Evolutionary conservation across 2,329 filamentous ascomycete genomes (phyloP).

Genomic region (Talaromyces sp.): DNA sequence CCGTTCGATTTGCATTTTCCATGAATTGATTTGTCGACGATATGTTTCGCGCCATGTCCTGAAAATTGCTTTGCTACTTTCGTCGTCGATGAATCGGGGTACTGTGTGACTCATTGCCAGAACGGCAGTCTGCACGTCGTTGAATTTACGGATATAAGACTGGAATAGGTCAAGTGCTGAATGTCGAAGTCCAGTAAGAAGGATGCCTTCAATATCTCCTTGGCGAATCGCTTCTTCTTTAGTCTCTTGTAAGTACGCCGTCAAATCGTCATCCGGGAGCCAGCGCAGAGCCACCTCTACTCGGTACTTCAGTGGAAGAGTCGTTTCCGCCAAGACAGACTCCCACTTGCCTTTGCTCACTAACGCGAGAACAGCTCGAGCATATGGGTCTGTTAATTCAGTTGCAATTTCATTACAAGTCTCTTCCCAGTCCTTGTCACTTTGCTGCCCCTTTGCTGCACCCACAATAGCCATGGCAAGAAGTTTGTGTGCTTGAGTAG

Average conservation of each 20-base stretch:
- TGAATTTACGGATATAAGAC: constrained; percentile 57
- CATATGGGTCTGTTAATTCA: constrained; percentile 59
- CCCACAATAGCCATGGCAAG: constrained; percentile 52
- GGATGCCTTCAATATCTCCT: constrained; percentile 59
- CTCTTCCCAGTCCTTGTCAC: constrained; percentile 58
- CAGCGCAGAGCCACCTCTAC: constrained; percentile 58
- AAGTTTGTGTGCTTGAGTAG: constrained; percentile 54
- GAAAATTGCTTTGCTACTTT: constrained; percentile 51
- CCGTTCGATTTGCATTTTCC: constrained; percentile 58
- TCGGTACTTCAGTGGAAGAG: constrained; percentile 58
- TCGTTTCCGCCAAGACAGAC: constrained; percentile 54
- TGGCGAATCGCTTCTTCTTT: constrained; percentile 50
- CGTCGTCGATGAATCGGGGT: constrained; percentile 56
- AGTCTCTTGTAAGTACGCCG: constrained; percentile 53
- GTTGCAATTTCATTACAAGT: constrained; percentile 60
- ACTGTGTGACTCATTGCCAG: constrained; percentile 57
- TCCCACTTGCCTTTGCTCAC: constrained; percentile 59
- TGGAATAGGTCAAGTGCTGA: constrained; percentile 58
- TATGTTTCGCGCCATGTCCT: constrained; percentile 61
- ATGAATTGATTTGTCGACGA: constrained; percentile 57
- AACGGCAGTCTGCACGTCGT: constrained; percentile 61
- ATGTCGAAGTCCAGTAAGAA: constrained; percentile 59
- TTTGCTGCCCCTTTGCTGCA: constrained; percentile 39
- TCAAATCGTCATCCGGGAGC: constrained; percentile 45
- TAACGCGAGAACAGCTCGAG: constrained; percentile 58